These are phyloP conservation scores for Yamadazyma mexicana DNA, from an alignment of 1,139 yeast genomes.

Conservation along the genomic window DNA sequence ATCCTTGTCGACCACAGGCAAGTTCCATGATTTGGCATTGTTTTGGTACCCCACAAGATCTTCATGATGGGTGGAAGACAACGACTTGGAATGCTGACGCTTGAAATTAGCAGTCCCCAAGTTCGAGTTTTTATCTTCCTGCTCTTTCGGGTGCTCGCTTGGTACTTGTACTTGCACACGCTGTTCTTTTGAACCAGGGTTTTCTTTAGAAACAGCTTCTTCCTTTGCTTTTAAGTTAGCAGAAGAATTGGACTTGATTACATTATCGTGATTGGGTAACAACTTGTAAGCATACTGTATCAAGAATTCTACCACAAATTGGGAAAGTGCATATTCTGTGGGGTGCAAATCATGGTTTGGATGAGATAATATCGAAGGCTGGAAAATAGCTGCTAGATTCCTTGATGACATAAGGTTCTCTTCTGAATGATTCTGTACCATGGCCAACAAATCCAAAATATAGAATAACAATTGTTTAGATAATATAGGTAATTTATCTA, in stretches of 20 bases:
- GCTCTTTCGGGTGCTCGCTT: not conserved
- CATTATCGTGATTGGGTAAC: conserved; percentile 46
- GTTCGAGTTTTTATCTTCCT: not conserved
- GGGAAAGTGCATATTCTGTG: conserved; percentile 84
- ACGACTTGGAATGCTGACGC: conserved; percentile 60
- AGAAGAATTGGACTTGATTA: conserved; percentile 5
- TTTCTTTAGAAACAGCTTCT: not conserved
- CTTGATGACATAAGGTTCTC: conserved; percentile 89
- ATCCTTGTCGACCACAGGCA: conserved; percentile 29
- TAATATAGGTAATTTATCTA: conserved; percentile 64
- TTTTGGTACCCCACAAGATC: conserved; percentile 44
- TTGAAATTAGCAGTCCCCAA: conserved; percentile 7
- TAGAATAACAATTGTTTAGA: conserved; percentile 86
- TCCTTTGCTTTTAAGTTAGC: conserved; percentile 2
- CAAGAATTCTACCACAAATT: conserved; percentile 83
- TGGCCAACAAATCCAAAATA: conserved; percentile 79
- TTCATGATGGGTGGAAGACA: conserved; percentile 53
- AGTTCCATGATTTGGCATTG: conserved; percentile 18
- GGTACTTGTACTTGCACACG: not conserved
- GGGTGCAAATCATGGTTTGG: conserved; percentile 93
- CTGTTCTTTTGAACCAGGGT: not conserved
- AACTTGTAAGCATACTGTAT: conserved; percentile 83
- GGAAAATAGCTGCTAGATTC: conserved; percentile 93
- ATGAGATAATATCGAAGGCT: conserved; percentile 90
- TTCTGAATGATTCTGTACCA: conserved; percentile 78